Evolutionary conservation across 257 asterid species (phyloP).

Genomic region (Verbascum thapsus): DNA sequence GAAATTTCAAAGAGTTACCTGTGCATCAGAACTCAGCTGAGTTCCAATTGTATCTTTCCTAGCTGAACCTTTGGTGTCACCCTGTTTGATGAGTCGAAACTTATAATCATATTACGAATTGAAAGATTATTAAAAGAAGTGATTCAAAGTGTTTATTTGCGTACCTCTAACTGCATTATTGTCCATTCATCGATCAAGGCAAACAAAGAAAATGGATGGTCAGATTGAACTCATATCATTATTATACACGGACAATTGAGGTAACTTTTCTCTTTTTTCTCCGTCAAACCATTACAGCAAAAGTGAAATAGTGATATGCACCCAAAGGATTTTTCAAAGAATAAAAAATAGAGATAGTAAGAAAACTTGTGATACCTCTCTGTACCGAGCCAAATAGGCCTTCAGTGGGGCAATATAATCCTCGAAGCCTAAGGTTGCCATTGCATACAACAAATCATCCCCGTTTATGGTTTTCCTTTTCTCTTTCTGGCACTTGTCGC

Average conservation of each 20-base stretch:
- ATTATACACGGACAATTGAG: neutral
- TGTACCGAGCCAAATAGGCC: conserved; percentile 42
- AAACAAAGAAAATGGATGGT: conserved; percentile 19
- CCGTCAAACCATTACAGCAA: too few species aligned
- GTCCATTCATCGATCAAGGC: conserved; percentile 27
- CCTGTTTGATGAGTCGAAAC: conserved; percentile 32
- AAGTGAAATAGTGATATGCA: neutral
- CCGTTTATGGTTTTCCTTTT: conserved; percentile 51
- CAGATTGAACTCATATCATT: conserved; percentile 13
- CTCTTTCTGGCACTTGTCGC: conserved; percentile 50
- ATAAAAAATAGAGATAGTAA: neutral
- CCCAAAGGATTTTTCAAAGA: neutral
- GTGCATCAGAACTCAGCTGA: conserved; percentile 38
- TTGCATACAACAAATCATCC: conserved; percentile 47
- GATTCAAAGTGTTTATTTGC: conserved; percentile 12
- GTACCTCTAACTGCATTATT: conserved; percentile 46
- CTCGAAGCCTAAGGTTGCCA: conserved; percentile 23
- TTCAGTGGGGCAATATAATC: conserved; percentile 45
- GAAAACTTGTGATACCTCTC: too few species aligned
- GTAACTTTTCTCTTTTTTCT: neutral
- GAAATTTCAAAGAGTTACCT: conserved; percentile 29
- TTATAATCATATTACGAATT: conserved; percentile 15
- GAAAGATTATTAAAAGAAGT: neutral
- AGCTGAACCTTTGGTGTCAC: conserved; percentile 44
- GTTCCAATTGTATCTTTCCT: conserved; percentile 36